Evolutionary conservation across 306 rosid genomes (phyloP).

Genomic region (Sicyos baderoa): DNA sequence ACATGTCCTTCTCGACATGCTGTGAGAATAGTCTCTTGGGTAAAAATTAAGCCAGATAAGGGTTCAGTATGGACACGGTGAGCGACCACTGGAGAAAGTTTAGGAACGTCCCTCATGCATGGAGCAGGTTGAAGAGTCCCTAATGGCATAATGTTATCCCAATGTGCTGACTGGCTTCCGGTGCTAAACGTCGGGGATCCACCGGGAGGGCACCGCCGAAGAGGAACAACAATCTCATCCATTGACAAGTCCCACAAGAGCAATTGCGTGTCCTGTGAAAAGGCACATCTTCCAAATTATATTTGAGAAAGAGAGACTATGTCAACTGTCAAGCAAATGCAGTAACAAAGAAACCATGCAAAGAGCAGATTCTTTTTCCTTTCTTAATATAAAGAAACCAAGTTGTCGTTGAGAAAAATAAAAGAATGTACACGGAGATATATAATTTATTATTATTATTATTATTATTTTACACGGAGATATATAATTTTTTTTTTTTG

Average conservation of each 20-base stretch:
- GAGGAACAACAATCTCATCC: slow-evolving; percentile 88
- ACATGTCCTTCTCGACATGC: slow-evolving; percentile 93
- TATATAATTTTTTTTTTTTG: too few relatives aligned
- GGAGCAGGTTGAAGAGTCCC: slow-evolving; percentile 92
- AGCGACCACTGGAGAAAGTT: slow-evolving; percentile 70
- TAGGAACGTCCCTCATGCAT: slow-evolving; percentile 77
- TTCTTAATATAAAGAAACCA: not conserved
- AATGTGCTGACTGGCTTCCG: slow-evolving; percentile 90
- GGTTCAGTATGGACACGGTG: slow-evolving; percentile 93
- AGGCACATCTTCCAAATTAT: not conserved
- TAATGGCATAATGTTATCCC: slow-evolving; percentile 72
- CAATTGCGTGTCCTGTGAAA: slow-evolving; percentile 78
- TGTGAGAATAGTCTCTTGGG: slow-evolving; percentile 75
- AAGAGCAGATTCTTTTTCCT: too few relatives aligned
- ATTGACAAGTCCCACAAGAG: slow-evolving; percentile 86
- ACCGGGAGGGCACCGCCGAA: slow-evolving; percentile 73
- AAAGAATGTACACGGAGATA: not conserved
- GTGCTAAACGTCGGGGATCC: slow-evolving; percentile 87
- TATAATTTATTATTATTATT: too few relatives aligned
- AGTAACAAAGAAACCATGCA: not conserved
- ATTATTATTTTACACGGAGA: too few relatives aligned
- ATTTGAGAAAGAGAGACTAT: not conserved
- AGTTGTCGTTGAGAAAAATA: not conserved
- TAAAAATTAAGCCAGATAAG: slow-evolving; percentile 72
- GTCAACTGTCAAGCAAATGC: not conserved